Evolutionary conservation across 2,329 filamentous ascomycete genomes (phyloP), one percentile per base, ranked within the genome.

Genomic region (Aureobasidium sp.): DNA sequence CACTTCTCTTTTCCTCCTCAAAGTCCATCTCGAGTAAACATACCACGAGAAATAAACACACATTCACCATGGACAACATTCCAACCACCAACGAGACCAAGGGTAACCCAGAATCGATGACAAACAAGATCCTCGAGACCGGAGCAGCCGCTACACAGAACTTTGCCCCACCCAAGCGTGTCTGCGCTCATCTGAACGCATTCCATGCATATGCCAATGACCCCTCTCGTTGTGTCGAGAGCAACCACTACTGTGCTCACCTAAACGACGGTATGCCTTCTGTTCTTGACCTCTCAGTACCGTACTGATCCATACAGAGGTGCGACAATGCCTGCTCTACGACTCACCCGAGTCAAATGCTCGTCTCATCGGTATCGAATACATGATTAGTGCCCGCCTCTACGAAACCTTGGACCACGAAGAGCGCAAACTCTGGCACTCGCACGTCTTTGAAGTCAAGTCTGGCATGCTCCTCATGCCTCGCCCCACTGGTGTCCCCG

Each of bases 231-330:
- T 80, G 78, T 42, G 85, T 95, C 1, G 89, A 94, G 71, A 78
- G 90, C 0, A 91, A 94, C 70, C 90, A 95, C 73, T 96, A 94
- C 75, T 96, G 91, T 71, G 82, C 86, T 1, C 90, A 94, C 68
- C 68, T 94, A 4, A 91, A 82, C 64, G 81, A 86, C 68, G 78
- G 78, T 81, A 64, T 53, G 65, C 50, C 32, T 21, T 8, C 41
- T 48, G 2, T 21, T 2, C 11, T 6, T 1, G 21, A 27, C 21
- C 5, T 11, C 37, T 8, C 13, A 27, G 3, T 14, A 32, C 37
- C n/a, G 16, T 13, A 48, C 34, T 55, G n/a, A 57, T n/a, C 21
- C 32, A 14, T 2, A n/a, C 61, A 77, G 90, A 94, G 64, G 81
- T 95, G 61, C 83, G 91, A 4, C 90, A 96, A 78, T 95, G 91